phyloP scores from a whole-genome alignment of 1,284 basidiomycete species.

The Cystobasidium slooffiae region DNA sequence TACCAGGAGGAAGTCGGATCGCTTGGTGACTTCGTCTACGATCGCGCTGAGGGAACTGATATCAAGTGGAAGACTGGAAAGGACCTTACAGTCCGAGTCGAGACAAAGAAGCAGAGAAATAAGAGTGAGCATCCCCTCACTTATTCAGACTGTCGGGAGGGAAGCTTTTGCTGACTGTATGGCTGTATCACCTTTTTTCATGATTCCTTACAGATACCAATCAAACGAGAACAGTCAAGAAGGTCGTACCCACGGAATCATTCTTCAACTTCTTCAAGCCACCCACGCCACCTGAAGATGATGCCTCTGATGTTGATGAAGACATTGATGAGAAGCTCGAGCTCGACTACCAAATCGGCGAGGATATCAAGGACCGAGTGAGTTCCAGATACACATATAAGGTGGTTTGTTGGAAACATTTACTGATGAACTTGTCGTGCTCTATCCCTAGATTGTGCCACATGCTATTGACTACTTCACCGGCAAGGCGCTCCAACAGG shows the following conservation, averaged over 20 bases:
- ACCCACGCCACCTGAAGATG: constrained; percentile 73
- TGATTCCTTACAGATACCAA: constrained; percentile 72
- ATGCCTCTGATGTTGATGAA: constrained; percentile 79
- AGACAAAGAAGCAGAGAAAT: constrained; percentile 99
- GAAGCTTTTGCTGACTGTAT: not conserved
- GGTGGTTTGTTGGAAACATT: not conserved
- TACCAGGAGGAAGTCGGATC: constrained; percentile 78
- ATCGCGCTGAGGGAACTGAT: constrained; percentile 64
- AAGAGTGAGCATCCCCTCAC: constrained; percentile 70
- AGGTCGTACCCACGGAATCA: constrained; percentile 82
- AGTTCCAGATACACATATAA: constrained; percentile 41
- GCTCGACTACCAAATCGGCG: constrained; percentile 96
- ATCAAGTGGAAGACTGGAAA: constrained; percentile 99
- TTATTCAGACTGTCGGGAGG: not conserved
- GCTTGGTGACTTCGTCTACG: constrained; percentile 92
- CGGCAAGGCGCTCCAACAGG: constrained; percentile 90
- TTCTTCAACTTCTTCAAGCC: constrained; percentile 98
- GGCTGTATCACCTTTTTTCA: constrained; percentile 38
- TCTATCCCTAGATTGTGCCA: constrained; percentile 73
- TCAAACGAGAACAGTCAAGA: constrained; percentile 86
- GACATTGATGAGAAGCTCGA: constrained; percentile 91
- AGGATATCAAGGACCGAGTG: constrained; percentile 96
- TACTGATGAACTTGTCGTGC: not conserved
- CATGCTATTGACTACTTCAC: constrained; percentile 79
- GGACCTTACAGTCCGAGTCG: constrained; percentile 94